Evolutionary conservation across 495 filamentous ascomycete species (phyloP), one percentile per base, ranked within the genome.

Genomic region (Annulohypoxylon stygium): DNA sequence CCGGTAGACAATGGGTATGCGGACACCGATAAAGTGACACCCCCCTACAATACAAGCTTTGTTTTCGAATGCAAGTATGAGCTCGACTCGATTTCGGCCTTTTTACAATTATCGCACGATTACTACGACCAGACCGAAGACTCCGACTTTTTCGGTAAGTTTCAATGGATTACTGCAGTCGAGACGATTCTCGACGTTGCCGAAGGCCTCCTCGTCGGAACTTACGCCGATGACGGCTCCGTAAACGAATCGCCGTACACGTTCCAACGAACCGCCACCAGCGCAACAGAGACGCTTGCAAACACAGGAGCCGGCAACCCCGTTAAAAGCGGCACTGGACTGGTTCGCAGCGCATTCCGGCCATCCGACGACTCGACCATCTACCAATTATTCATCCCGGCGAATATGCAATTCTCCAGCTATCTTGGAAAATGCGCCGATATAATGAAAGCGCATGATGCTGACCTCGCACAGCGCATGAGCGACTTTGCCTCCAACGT

Each of bases 351-450:
- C 55, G 88, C 87, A 8, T 92, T 92, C 79, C 81, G 90, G 3
- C 90, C 90, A 0, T 89, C 86, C 20, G 90, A 92, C 76, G 90
- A 92, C 75, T 68, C 81, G 18, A 83, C 77, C 0, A 86, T 88
- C 57, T 90, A 82, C 64, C 87, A 89, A 75, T 82, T 89, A 16
- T 81, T 90, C 67, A 84, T 92, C 34, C 90, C 90, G 0, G 84
- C 86, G 3, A 92, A 92, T 65, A 92, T 92, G 90, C 90, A 91
- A 86, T 91, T 92, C 73, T 82, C 86, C 14, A 75, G 82, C 30
- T 88, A 87, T 61, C 81, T 91, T 1, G 81, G 78, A 3, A 76
- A 75, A 0, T 81, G 83, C 10, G 81, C 85, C 0, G 48, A 75
- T 9, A 90, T 92, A 68, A 85, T 88, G 80, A 71, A 68, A 3